These are phyloP conservation scores for Epichloe brachyelytri DNA, from an alignment of 2,329 filamentous ascomycete species.

Conservation along the genomic window DNA sequence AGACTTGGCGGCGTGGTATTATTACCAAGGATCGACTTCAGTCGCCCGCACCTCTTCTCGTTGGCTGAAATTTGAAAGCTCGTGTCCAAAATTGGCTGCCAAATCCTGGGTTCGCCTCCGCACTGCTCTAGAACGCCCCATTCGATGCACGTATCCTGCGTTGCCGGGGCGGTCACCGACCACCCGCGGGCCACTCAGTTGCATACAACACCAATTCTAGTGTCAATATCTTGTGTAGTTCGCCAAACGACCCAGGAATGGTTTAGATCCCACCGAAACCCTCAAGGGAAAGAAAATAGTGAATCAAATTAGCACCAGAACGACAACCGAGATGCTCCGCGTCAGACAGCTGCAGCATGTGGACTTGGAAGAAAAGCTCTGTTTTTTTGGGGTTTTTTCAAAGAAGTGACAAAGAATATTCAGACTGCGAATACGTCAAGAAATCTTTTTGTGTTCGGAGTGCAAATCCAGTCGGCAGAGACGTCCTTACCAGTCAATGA, in stretches of 20 bases:
- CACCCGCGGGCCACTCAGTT: not conserved
- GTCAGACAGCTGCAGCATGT: no score
- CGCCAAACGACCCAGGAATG: not conserved
- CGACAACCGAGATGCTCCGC: no score
- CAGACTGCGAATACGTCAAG: no score
- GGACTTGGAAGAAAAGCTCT: no score
- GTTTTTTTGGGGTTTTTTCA: no score
- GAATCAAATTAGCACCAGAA: no score
- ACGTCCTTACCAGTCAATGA: no score
- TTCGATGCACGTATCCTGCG: not conserved
- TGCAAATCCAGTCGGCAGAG: no score
- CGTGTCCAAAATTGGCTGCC: constrained; percentile 21
- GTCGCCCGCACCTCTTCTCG: constrained; percentile 7
- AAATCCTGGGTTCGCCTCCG: not conserved
- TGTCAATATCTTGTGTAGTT: not conserved
- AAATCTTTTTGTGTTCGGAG: no score
- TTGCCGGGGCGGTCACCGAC: not conserved
- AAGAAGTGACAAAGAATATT: no score
- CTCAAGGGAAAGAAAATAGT: no score
- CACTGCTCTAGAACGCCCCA: not conserved
- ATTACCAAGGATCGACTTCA: constrained; percentile 12
- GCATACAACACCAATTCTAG: not conserved
- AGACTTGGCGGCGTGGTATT: not conserved
- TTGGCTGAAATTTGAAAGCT: constrained; percentile 11
- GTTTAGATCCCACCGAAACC: not conserved